phyloP scores from a whole-genome alignment of 129 eudicot genomes.

The Daucus carota region DNA sequence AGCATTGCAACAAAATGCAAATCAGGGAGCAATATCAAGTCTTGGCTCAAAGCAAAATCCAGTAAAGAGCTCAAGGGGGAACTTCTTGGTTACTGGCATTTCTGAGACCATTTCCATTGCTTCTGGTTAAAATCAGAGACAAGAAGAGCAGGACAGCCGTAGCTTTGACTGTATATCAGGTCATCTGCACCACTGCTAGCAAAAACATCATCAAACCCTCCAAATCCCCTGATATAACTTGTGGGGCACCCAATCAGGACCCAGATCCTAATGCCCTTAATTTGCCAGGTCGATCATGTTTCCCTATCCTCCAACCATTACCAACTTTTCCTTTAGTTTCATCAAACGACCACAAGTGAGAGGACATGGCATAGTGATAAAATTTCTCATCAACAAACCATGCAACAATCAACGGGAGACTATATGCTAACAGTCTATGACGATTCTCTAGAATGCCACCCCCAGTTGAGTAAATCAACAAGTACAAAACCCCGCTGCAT shows the following conservation, averaged over 20 bases:
- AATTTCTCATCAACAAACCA: slow-evolving; percentile 47
- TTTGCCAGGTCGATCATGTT: slow-evolving; percentile 69
- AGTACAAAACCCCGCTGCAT: slow-evolving; percentile 67
- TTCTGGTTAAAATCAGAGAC: slow-evolving; percentile 52
- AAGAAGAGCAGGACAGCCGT: slow-evolving; percentile 82
- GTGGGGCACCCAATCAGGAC: slow-evolving; percentile 77
- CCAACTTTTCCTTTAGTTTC: slow-evolving; percentile 71
- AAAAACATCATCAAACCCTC: slow-evolving; percentile 93
- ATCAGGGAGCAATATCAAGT: slow-evolving; percentile 64
- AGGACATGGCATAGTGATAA: slow-evolving; percentile 61
- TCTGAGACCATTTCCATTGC: slow-evolving; percentile 93
- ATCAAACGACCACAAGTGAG: slow-evolving; percentile 90
- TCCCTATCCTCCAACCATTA: slow-evolving; percentile 96
- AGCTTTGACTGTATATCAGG: slow-evolving; percentile 80
- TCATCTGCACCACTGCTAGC: slow-evolving; percentile 88
- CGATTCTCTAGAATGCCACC: slow-evolving; percentile 52
- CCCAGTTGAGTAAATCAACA: slow-evolving; percentile 66
- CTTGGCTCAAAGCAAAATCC: slow-evolving; percentile 95
- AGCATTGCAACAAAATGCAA: not conserved
- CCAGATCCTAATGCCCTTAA: slow-evolving; percentile 93
- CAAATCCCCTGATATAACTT: slow-evolving; percentile 85
- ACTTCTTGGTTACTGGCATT: slow-evolving; percentile 79
- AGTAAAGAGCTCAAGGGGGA: slow-evolving; percentile 83
- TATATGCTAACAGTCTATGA: slow-evolving; percentile 59
- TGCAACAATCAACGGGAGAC: slow-evolving; percentile 35